These are phyloP conservation scores for Coffea canephora DNA, from an alignment of 257 asterid species.

Conservation along the genomic window DNA sequence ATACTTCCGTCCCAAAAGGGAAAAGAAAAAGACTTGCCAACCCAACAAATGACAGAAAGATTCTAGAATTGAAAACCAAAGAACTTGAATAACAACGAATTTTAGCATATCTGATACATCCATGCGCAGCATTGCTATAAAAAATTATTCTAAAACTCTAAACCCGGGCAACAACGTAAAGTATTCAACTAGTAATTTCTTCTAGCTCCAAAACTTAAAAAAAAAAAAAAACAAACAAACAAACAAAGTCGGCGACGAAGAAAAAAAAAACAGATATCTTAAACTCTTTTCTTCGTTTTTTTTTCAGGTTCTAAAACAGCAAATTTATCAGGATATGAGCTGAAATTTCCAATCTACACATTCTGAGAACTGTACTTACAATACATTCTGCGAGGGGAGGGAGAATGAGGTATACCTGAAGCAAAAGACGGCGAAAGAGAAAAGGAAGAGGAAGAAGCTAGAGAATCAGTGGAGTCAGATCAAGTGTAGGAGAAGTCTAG, in stretches of 20 bases:
- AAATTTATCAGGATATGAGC: background rate
- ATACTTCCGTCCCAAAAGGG: no score
- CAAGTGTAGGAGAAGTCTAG: constrained; percentile 22
- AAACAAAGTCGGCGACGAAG: background rate
- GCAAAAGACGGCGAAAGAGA: background rate
- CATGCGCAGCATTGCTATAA: constrained; percentile 2
- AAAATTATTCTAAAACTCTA: background rate
- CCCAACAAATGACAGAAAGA: background rate
- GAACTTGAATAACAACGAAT: background rate
- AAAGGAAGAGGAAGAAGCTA: background rate
- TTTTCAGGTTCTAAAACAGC: no score
- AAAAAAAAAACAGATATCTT: no score
- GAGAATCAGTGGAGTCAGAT: background rate
- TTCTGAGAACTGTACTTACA: background rate
- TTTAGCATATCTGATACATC: background rate
- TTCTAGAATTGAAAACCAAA: background rate
- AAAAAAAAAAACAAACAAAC: background rate
- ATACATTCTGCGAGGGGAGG: background rate
- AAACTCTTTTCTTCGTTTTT: no score
- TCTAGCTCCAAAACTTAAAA: no score
- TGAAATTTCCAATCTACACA: background rate
- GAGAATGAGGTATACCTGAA: constrained; percentile 12
- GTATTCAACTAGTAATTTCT: background rate
- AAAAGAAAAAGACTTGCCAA: background rate
- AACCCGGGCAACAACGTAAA: background rate